Evolutionary conservation across 305 asterid species (phyloP), one percentile per base, ranked within the genome.

Genomic region (Stenogyne calaminthoides): DNA sequence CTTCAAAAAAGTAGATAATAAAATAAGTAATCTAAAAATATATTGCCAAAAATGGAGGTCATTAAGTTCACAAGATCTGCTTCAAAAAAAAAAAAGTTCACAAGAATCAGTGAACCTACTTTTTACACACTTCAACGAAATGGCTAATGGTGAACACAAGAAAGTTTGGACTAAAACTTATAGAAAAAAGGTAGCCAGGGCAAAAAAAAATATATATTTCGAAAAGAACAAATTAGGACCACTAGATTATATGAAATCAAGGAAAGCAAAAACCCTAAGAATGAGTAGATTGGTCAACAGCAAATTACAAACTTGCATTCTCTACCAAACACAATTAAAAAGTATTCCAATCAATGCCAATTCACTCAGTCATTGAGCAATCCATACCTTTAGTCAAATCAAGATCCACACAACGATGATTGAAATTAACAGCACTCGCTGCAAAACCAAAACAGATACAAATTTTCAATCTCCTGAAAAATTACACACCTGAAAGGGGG

Each of bases 401-500:
- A 71, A 69, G 44, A 76, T 64, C 74, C 16, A 32, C 36, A 32
- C 36, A 32, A 27, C 32, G 7, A 9, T 14, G n/a, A 52, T 52
- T 9, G 29, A 51, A 67, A 36, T 64, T 52, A 40, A 16, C 25
- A 8, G 9, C 27, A 6, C 44, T 15, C 14, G 40, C 63, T 63
- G 78, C 73, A 77, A 67, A 19, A 61, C 2, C 16, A 46, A 46
- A 68, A 72, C 42, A 68, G 44, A 73, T 19, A 64, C 27, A 68
- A 34, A 12, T 22, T 6, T 36, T 61, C 55, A 34, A 46, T 51
- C 49, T 37, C 54, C 64, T 44, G 15, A n/a, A 10, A 55, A 60
- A 59, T 34, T 1, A 63, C 39, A 69, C 60, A 89, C 99, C 96
- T 95, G 98, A 84, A 90, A 92, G 37, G 92, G n/a, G 92, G 76